Evolutionary conservation across 257 asterid species (phyloP), one percentile per base, ranked within the genome.

Genomic region (Avicennia marina): DNA sequence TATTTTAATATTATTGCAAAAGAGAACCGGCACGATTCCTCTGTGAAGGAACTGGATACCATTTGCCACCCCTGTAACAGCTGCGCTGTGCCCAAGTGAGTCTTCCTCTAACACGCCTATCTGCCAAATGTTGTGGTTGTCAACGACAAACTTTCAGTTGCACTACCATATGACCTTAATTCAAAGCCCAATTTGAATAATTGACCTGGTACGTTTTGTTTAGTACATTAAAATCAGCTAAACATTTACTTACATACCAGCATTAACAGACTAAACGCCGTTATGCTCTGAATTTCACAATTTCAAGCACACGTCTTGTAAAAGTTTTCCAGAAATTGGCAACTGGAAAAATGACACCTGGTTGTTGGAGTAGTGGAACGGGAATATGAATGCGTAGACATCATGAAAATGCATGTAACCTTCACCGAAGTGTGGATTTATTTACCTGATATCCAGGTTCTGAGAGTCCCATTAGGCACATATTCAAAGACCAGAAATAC

Each of bases 11-110:
- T 79, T 75, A 50, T 85, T 87, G 24, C 81, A 53, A 64, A 75
- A 83, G 47, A 90, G 63, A 29, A 83, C 86, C 19, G 96, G 98
- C 50, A 83, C 84, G 3, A 83, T 81, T 46, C 98, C 96, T 33
- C 84, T 73, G 55, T 90, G 95, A 59, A 90, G 84, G 78, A 90
- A 90, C 60, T 90, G 95, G 49, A 90, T 75, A 1, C 96, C 98
- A 82, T 85, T 90, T 27, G 98, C 98, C 11, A 87, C 80, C 32
- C 98, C 98, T 0, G 86, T 81, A 17, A 77, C 93, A 38, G 95
- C 95, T 26, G 88, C 98, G 87, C 65, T 90, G 95, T 33, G 70
- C 69, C 96, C 98, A 90, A 0, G 79, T 83, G 41, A 90, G 84
- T 75, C 66, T 79, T 61, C 65, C 77, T 48, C 79, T 65, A 2